A percentile compares a stretch with the other conserved stretches of the same genome.
phyloP scores from a whole-genome alignment of 23 red algal genomes.

The Cyanidiococcus yangmingshanensis region DNA sequence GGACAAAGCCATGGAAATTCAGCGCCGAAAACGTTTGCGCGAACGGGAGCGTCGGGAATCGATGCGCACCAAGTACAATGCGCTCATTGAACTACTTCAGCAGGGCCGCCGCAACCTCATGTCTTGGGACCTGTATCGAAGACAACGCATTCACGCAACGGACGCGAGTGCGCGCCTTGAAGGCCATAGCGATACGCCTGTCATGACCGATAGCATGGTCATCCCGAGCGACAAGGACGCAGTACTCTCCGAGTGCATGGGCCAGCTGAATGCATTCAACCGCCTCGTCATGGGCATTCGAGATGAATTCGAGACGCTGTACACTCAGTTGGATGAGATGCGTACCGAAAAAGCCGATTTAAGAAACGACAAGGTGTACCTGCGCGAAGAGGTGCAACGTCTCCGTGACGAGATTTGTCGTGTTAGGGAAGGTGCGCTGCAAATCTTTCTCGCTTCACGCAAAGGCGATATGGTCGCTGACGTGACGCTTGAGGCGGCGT shows the following conservation, averaged over 20 bases:
- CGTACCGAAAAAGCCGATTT: slow-evolving; percentile 4
- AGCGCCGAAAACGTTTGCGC: not conserved
- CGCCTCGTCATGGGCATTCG: not conserved
- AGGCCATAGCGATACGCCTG: not conserved
- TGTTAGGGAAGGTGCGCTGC: not conserved
- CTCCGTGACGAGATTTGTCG: not conserved
- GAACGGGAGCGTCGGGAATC: slow-evolving; percentile 17
- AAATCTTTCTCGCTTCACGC: slow-evolving; percentile 5
- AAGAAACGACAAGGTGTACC: slow-evolving; percentile 1
- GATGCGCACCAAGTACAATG: slow-evolving; percentile 17
- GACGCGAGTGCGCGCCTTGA: not conserved
- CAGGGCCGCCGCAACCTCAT: slow-evolving; percentile 19
- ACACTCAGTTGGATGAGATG: slow-evolving; percentile 10
- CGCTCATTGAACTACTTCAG: not conserved
- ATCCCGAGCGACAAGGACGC: slow-evolving; percentile 20
- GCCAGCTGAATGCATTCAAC: slow-evolving; percentile 15
- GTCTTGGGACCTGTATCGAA: not conserved
- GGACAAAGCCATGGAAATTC: not conserved
- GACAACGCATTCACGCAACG: not conserved
- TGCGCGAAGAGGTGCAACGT: slow-evolving; percentile 4
- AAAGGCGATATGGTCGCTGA: slow-evolving; percentile 18
- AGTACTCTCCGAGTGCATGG: slow-evolving; percentile 13
- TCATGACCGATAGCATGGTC: not conserved
- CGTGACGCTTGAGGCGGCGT: slow-evolving; percentile 10
- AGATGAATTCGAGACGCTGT: not conserved